Base-by-base conservation (phyloP, 108 stramenopile species). In the Fistulifera solaris region DNA sequence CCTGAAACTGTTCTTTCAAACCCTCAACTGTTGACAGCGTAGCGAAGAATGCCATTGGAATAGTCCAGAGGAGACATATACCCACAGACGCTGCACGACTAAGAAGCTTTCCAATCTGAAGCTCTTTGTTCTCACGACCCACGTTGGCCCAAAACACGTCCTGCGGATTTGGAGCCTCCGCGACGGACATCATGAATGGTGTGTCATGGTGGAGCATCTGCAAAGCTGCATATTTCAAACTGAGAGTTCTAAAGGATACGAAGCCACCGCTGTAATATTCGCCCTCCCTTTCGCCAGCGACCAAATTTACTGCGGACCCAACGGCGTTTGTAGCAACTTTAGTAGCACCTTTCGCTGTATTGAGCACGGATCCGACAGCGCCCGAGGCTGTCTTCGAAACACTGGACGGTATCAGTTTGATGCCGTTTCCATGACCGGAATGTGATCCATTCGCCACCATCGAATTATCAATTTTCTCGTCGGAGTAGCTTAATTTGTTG, bases 41-140 rank as follows among this genome's bases (percentile, higher is more conserved):
- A 1, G 72, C 56, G 25, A 78, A 28, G 35, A 78, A 78, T 26
- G 58, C 47, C 12, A 77, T 65, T 15, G 77, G 77, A 28, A 78
- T 64, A 0, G 77, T 78, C 75, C 70, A 76, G 41, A 65, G 54
- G 38, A 71, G 47, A 41, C 70, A 72, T 10, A 72, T 53, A 11
- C 48, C 12, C 5, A 26, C 59, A 1, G 75, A 63, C 8, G 66
- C 43, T 35, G 54, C 54, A 16, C 64, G 52, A 27, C 68, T 66
- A 0, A 68, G 40, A 2, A 72, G 51, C 39, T 60, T 45, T 18
- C 75, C 75, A 13, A 65, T 24, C 48, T 72, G 67, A 2, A 59
- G 35, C 26, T 59, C 58, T 38, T 57, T 52, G 48, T 68, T 58
- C 5, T 62, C 16, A 41, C 49, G 46, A 0, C 75, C 67, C 25